Conservation (phyloP, 768 basidiomycete genomes). For the Mycena sanguinolenta region DNA sequence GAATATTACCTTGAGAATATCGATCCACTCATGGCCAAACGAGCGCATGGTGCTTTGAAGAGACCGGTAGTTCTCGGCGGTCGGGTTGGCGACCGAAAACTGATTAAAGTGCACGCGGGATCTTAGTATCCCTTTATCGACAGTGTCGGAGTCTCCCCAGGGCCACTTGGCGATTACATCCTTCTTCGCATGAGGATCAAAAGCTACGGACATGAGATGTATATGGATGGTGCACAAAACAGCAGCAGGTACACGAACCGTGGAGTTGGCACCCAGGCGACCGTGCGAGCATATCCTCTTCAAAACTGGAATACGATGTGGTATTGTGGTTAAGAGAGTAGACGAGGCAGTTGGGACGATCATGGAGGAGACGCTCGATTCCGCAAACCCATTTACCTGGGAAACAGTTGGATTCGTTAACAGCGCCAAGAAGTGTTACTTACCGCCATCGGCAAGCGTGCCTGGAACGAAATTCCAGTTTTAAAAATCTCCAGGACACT, state of each 20-base stretch:
- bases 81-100: not conserved
- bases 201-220: not conserved
- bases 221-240: not conserved
- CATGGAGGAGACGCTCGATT: not conserved
- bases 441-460: not conserved
- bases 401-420: not conserved
- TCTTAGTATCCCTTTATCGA: not conserved
- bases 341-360: not conserved
- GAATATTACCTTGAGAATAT: not conserved
- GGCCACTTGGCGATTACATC: not conserved
- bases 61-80: not conserved
- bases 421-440: not conserved
- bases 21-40: not conserved
- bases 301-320: not conserved
- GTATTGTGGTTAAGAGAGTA: not conserved
- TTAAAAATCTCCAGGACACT: not conserved
- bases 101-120: not conserved
- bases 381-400: not conserved
- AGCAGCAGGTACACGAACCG: not conserved
- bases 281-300: not conserved
- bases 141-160: conserved; percentile 24
- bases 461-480: not conserved
- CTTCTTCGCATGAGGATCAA: not conserved
- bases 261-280: not conserved
- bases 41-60: not conserved